Base-by-base conservation (phyloP, 2,329 filamentous ascomycete species). In the Ophiosphaerella korrae region DNA sequence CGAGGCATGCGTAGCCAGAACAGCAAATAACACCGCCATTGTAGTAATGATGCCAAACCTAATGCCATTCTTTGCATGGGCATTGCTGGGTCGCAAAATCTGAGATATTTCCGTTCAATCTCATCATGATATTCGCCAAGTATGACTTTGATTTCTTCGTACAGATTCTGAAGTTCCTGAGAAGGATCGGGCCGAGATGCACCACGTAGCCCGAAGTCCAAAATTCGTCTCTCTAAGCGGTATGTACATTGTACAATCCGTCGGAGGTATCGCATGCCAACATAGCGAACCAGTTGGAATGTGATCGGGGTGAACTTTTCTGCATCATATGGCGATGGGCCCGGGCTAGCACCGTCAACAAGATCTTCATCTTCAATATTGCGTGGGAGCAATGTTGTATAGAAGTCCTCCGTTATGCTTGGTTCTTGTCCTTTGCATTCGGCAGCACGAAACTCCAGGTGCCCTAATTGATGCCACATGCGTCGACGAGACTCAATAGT, bases 371-470 rank as follows among this genome's bases (percentile, higher is more conserved):
- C 72, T n/a, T 72, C 67, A 6, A 75, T 64, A 43, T 75, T 75
- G 6, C 70, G 63, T 11, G 72, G 72, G 7, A 73, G 46, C 8
- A 73, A 38, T 4, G 72, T 73, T 9, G 72, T 75, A 44, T 73
- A 75, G 39, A 71, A 69, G 21, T 74, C 72, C 32, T 73, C 71
- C 7, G 63, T 62, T 26, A 75, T 63, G 38, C 63, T 68, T 7
- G 72, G 71, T 39, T 75, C 72, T 48, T 74, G 72, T 2, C 72
- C 72, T 53, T 73, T 74, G 34, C 68, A 73, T 43, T 75, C 72
- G 5, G 71, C 70, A 9, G 72, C 69, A 36, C 71, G 66, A 42
- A 68, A 73, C 34, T 75, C 72, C 7, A 75, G 57, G 44, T 74
- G 67, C 32, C 70, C 72, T 31, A 75, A 52, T 40, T 74, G 71